These are phyloP conservation scores for Glycine tomentella DNA, from an alignment of 306 rosid species.

Conservation along the genomic window DNA sequence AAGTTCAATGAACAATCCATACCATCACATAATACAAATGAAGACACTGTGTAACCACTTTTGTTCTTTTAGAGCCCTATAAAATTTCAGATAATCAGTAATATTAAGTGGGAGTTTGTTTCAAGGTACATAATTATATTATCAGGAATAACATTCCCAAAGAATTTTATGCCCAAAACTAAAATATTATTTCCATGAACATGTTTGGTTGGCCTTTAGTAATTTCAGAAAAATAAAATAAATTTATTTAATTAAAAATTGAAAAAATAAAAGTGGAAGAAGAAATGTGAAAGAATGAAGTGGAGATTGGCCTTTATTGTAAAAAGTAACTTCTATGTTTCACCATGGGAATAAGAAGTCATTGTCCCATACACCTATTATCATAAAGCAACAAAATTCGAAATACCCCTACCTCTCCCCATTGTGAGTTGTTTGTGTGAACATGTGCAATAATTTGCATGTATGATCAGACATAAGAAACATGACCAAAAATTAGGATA, in stretches of 20 bases:
- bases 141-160: neutral
- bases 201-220: neutral
- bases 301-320: neutral
- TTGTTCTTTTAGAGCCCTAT: neutral
- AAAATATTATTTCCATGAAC: neutral
- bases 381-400: constrained; percentile 23
- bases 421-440: constrained; percentile 19
- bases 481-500: constrained; percentile 1
- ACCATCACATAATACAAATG: constrained; percentile 6
- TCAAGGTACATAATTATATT: neutral
- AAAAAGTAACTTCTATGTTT: neutral
- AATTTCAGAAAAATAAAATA: no score
- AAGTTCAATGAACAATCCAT: neutral
- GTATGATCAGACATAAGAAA: constrained; percentile 2
- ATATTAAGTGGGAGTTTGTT: neutral
- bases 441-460: constrained; percentile 26
- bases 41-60: neutral
- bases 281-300: neutral
- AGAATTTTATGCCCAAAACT: neutral
- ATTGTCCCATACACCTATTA: neutral
- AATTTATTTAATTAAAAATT: no score
- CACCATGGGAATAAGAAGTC: neutral
- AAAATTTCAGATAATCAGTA: neutral
- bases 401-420: constrained; percentile 8
- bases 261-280: neutral